phyloP scores from a whole-genome alignment of 106 monocot genomes.

The Apostasia ramifera region DNA sequence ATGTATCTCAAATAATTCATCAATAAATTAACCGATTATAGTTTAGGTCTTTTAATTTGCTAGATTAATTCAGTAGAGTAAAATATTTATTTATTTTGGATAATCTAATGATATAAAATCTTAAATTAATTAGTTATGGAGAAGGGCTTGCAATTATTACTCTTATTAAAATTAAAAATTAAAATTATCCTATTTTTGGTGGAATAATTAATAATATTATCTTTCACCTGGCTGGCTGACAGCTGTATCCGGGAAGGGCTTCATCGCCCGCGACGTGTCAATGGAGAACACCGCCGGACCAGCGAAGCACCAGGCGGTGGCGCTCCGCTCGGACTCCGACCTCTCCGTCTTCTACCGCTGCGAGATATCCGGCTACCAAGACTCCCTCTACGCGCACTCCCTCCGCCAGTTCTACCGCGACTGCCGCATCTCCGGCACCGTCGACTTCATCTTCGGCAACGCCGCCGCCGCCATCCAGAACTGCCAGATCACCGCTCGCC shows the following conservation, averaged over 20 bases:
- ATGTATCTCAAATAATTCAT: too few relatives aligned
- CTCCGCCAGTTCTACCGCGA: slow-evolving; percentile 90
- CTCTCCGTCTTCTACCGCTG: slow-evolving; percentile 64
- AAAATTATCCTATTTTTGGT: too few relatives aligned
- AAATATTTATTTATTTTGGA: too few relatives aligned
- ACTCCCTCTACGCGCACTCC: slow-evolving; percentile 83
- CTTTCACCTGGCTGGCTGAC: not conserved
- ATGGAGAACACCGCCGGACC: slow-evolving; percentile 87
- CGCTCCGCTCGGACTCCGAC: slow-evolving; percentile 72
- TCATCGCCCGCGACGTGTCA: slow-evolving; percentile 67
- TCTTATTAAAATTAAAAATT: too few relatives aligned
- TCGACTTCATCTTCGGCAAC: slow-evolving; percentile 83
- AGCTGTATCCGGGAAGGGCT: slow-evolving; percentile 62
- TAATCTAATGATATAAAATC: too few relatives aligned
- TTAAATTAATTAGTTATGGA: too few relatives aligned
- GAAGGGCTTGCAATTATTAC: too few relatives aligned
- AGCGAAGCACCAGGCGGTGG: slow-evolving; percentile 81
- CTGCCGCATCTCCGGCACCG: slow-evolving; percentile 55
- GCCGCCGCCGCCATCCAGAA: slow-evolving; percentile 74
- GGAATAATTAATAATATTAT: too few relatives aligned
- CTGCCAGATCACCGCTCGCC: slow-evolving; percentile 43
- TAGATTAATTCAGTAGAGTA: too few relatives aligned
- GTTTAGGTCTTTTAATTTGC: too few relatives aligned
- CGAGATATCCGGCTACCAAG: slow-evolving; percentile 54
- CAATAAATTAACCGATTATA: too few relatives aligned